These are phyloP conservation scores for Theileria luwenshuni DNA, from an alignment of 169 alveolate genomes.

Conservation along the genomic window DNA sequence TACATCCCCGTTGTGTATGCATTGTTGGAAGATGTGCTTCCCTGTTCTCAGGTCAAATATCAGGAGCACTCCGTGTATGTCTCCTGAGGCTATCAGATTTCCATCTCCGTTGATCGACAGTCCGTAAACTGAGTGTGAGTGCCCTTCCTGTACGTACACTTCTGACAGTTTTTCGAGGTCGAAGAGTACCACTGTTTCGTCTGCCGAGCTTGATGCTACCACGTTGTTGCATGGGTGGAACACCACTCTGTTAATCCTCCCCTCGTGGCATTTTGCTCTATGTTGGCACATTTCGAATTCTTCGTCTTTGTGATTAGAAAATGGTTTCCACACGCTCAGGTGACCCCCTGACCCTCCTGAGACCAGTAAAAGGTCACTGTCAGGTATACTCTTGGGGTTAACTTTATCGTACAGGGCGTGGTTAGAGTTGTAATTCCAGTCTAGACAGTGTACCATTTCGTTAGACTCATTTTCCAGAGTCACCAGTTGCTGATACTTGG, in stretches of 20 bases:
- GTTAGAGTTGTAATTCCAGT: slow-evolving; percentile 71
- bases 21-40: slow-evolving; percentile 69
- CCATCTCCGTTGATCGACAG: slow-evolving; percentile 77
- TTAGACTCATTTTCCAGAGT: slow-evolving; percentile 66
- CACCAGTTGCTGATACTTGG: slow-evolving; percentile 54
- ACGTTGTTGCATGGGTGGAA: slow-evolving; percentile 73
- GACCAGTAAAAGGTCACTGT: slow-evolving; percentile 64
- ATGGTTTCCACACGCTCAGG: slow-evolving; percentile 74
- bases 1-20: slow-evolving; percentile 71
- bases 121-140: slow-evolving; percentile 69
- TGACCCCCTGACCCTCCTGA: slow-evolving; percentile 76
- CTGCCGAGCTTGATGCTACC: slow-evolving; percentile 70
- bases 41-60: slow-evolving; percentile 79
- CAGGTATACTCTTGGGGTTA: slow-evolving; percentile 40
- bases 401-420: slow-evolving; percentile 58
- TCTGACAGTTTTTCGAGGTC: slow-evolving; percentile 70
- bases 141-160: slow-evolving; percentile 80
- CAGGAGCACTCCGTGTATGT: slow-evolving; percentile 73
- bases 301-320: slow-evolving; percentile 16
- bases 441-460: slow-evolving; percentile 76
- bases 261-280: slow-evolving; percentile 70
- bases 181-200: slow-evolving; percentile 74
- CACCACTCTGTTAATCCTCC: slow-evolving; percentile 69
- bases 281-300: slow-evolving; percentile 41
- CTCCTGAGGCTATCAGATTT: slow-evolving; percentile 76